These are phyloP conservation scores for Nidularia pulvinata DNA, from an alignment of 768 basidiomycete genomes.

Conservation along the genomic window DNA sequence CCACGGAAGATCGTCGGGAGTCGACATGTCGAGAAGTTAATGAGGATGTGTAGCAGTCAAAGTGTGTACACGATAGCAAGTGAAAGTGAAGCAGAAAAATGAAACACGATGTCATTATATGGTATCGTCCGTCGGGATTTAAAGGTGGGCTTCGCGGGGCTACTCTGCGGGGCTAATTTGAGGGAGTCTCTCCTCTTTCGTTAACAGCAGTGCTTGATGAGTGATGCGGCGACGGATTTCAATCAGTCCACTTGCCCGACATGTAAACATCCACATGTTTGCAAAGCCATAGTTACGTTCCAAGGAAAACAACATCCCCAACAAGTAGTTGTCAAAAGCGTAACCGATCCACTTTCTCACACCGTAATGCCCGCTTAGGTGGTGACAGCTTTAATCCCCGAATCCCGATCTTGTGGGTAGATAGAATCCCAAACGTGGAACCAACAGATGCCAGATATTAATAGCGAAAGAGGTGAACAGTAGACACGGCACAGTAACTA, in stretches of 20 bases:
- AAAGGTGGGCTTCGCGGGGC: slow-evolving; percentile 21
- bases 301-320: slow-evolving; percentile 10
- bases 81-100: slow-evolving; percentile 23
- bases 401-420: neutral
- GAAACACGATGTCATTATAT: slow-evolving; percentile 31
- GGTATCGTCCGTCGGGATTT: slow-evolving; percentile 27
- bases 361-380: neutral
- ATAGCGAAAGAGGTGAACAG: too few relatives aligned
- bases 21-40: slow-evolving; percentile 39
- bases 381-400: slow-evolving; percentile 3
- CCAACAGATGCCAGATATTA: too few relatives aligned
- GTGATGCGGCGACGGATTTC: neutral
- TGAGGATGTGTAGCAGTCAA: slow-evolving; percentile 10
- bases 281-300: slow-evolving; percentile 24
- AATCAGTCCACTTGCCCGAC: slow-evolving; percentile 8
- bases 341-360: slow-evolving; percentile 3
- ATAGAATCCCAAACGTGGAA: too few relatives aligned
- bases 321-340: slow-evolving; percentile 4
- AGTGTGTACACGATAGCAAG: slow-evolving; percentile 11
- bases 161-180: slow-evolving; percentile 4
- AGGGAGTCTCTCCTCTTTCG: neutral
- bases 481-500: too few relatives aligned
- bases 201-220: slow-evolving; percentile 1
- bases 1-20: slow-evolving; percentile 82
- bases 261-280: slow-evolving; percentile 12